phyloP scores from a whole-genome alignment of 2,329 filamentous ascomycete species.

The Endothia cerciana region DNA sequence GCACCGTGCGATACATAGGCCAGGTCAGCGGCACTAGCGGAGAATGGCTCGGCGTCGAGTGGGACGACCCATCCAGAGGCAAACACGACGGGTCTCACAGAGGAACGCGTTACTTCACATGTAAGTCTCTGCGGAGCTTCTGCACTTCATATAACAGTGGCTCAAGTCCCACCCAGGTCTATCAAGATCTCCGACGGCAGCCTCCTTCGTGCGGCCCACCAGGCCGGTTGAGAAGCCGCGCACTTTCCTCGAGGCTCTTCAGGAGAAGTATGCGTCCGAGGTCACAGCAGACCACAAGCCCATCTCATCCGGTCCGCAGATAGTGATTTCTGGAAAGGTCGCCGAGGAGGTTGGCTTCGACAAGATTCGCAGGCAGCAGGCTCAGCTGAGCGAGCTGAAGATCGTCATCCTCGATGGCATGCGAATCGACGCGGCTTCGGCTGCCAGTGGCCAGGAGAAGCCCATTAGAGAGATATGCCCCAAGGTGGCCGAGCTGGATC shows the following conservation, averaged over 20 bases:
- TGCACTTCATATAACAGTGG: slow-evolving; percentile 9
- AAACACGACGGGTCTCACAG: slow-evolving; percentile 89
- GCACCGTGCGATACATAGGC: slow-evolving; percentile 85
- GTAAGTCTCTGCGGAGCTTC: slow-evolving; percentile 53
- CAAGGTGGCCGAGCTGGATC: slow-evolving; percentile 76
- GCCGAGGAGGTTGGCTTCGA: slow-evolving; percentile 95
- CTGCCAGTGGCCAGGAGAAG: slow-evolving; percentile 38
- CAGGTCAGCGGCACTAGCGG: slow-evolving; percentile 75
- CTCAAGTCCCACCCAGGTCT: slow-evolving; percentile 49
- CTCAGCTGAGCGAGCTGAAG: slow-evolving; percentile 75
- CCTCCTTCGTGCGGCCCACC: slow-evolving; percentile 83
- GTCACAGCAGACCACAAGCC: slow-evolving; percentile 37
- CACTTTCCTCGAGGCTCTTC: slow-evolving; percentile 79
- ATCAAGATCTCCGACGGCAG: slow-evolving; percentile 69
- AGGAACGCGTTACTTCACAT: slow-evolving; percentile 79
- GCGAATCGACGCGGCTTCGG: slow-evolving; percentile 54
- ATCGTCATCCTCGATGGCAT: slow-evolving; percentile 83
- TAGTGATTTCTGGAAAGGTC: slow-evolving; percentile 77
- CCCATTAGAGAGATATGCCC: slow-evolving; percentile 59
- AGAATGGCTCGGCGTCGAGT: slow-evolving; percentile 92
- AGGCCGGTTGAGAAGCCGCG: slow-evolving; percentile 69
- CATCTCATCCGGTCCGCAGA: slow-evolving; percentile 50
- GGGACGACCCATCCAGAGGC: slow-evolving; percentile 84
- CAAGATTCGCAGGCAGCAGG: slow-evolving; percentile 82
- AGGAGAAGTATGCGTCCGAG: slow-evolving; percentile 80